A percentile compares a stretch with the other conserved stretches of the same genome.
These are phyloP conservation scores for Haberlea rhodopensis DNA, from an alignment of 257 asterid genomes.

Conservation along the genomic window DNA sequence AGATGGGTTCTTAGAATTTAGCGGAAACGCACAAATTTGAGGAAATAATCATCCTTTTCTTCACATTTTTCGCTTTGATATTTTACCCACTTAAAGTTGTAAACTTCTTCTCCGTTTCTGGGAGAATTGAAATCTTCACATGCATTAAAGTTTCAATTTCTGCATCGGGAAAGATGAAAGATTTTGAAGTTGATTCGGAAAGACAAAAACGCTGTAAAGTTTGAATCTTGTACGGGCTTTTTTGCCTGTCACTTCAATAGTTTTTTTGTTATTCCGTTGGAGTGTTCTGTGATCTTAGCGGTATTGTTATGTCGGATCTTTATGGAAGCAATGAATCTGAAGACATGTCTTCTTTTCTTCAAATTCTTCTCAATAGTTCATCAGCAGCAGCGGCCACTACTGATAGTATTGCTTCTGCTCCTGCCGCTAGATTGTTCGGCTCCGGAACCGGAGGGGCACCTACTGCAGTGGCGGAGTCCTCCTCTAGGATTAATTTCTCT, in stretches of 20 bases:
- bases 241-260: not conserved
- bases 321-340: constrained; percentile 63
- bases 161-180: constrained; percentile 13
- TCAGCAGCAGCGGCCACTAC: constrained; percentile 42
- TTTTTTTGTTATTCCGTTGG: constrained; percentile 11
- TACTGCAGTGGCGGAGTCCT: constrained; percentile 39
- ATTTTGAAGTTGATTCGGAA: not conserved
- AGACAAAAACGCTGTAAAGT: constrained; percentile 11
- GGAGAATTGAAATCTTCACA: not conserved
- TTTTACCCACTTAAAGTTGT: constrained; percentile 21
- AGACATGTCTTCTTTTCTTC: constrained; percentile 66
- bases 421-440: constrained; percentile 36
- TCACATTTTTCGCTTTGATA: constrained; percentile 14
- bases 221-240: constrained; percentile 10
- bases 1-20: constrained; percentile 31
- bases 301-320: constrained; percentile 62
- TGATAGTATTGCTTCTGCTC: constrained; percentile 29
- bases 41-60: not conserved
- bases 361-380: constrained; percentile 59
- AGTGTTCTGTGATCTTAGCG: constrained; percentile 23
- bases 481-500: constrained; percentile 57
- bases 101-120: constrained; percentile 18
- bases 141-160: not conserved
- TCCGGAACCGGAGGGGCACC: constrained; percentile 40
- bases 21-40: not conserved